Evolutionary conservation across 192 early-diverging fungal genomes (phyloP).

Genomic region (Umbelopsis vinacea): DNA sequence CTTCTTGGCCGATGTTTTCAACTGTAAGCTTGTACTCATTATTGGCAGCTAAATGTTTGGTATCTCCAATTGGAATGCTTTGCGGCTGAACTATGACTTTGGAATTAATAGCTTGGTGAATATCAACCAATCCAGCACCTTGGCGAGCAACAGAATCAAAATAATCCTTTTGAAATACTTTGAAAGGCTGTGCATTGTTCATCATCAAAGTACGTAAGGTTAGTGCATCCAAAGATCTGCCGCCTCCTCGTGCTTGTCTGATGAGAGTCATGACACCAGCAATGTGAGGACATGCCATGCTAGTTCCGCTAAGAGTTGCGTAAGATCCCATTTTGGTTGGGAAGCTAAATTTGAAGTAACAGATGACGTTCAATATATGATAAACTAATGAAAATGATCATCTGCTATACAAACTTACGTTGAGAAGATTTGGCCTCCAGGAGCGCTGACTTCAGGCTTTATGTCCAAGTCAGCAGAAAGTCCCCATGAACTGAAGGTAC

Average conservation of each 20-base stretch:
- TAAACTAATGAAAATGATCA: conserved; percentile 36
- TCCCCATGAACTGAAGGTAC: conserved; percentile 69
- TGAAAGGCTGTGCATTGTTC: conserved; percentile 54
- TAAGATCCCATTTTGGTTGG: conserved; percentile 37
- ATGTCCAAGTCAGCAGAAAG: conserved; percentile 63
- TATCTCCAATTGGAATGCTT: conserved; percentile 61
- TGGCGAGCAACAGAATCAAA: conserved; percentile 67
- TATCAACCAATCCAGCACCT: conserved; percentile 78
- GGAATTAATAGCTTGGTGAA: conserved; percentile 61
- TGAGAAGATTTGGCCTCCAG: conserved; percentile 73
- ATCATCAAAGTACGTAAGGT: conserved; percentile 45
- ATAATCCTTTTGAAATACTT: conserved; percentile 41
- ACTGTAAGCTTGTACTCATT: conserved; percentile 45
- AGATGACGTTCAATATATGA: not conserved
- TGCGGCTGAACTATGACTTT: conserved; percentile 58
- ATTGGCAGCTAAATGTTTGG: conserved; percentile 31
- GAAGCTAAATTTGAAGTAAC: conserved; percentile 22
- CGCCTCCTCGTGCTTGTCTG: conserved; percentile 51
- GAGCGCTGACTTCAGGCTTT: conserved; percentile 65
- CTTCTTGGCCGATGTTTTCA: conserved; percentile 42
- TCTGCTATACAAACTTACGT: conserved; percentile 54
- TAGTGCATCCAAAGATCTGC: conserved; percentile 17
- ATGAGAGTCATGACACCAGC: conserved; percentile 72
- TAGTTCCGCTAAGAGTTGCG: conserved; percentile 66
- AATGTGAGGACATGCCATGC: conserved; percentile 81